Conservation (phyloP, 345 rosid genomes). For the Conringia planisiliqua region DNA sequence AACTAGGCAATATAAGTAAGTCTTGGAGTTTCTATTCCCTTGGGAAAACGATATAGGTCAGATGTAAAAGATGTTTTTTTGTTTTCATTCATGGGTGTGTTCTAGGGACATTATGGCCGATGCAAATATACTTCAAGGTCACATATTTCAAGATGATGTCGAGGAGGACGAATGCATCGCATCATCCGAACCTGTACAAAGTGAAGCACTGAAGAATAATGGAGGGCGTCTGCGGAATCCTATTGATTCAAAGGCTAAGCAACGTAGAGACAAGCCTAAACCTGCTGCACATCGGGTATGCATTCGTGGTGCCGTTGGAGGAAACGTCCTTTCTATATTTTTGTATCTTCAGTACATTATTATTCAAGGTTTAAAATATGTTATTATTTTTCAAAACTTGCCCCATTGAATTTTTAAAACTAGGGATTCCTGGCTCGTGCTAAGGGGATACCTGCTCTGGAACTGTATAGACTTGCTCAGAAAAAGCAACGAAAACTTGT, state of each 20-base stretch:
- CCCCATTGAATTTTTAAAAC: background rate
- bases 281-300: constrained; percentile 98
- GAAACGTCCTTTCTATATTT: background rate
- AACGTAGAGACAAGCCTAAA: constrained; percentile 55
- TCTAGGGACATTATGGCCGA: constrained; percentile 91
- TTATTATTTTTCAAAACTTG: background rate
- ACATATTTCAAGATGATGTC: constrained; percentile 78
- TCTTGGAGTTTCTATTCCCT: background rate
- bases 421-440: constrained; percentile 99
- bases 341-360: background rate
- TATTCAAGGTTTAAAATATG: background rate
- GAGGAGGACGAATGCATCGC: constrained; percentile 44
- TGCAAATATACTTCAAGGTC: constrained; percentile 94
- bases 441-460: constrained; percentile 96
- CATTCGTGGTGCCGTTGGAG: background rate
- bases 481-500: constrained; percentile 92
- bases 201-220: constrained; percentile 44
- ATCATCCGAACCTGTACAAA: constrained; percentile 40
- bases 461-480: constrained; percentile 91
- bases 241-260: constrained; percentile 51
- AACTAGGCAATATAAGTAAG: constrained; percentile 94
- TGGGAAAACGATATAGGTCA: background rate
- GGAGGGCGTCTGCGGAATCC: constrained; percentile 45
- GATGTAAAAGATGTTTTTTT: constrained; percentile 1
- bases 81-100: constrained; percentile 8